A percentile compares a stretch with the other conserved stretches of the same genome.
Conservation (phyloP, 495 filamentous ascomycete species). For the Cercophora samala region DNA sequence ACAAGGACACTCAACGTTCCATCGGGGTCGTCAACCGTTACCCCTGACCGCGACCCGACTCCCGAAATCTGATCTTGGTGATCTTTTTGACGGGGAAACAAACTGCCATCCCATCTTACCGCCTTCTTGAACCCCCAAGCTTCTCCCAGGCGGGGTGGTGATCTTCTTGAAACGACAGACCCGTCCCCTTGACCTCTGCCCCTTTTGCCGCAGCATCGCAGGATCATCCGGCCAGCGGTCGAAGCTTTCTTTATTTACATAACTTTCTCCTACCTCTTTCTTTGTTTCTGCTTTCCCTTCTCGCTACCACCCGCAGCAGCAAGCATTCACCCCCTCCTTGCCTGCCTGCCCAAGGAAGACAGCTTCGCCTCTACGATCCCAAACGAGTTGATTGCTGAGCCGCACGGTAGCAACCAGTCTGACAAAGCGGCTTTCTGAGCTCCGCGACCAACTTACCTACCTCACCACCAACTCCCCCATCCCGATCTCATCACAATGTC, state of each 20-base stretch:
- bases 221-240: background rate
- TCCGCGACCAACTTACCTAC: background rate
- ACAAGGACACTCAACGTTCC: background rate
- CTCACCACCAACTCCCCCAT: background rate
- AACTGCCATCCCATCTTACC: background rate
- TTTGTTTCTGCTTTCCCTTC: background rate
- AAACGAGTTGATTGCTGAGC: background rate
- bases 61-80: background rate
- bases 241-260: background rate
- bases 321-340: background rate
- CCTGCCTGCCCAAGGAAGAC: background rate
- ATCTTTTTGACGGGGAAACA: background rate
- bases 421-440: no score
- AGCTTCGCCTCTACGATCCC: background rate
- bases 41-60: background rate
- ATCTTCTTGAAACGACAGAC: background rate
- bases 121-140: no score
- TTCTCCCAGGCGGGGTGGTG: background rate
- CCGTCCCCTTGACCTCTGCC: background rate
- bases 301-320: background rate
- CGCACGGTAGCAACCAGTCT: no score
- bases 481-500: constrained; percentile 4
- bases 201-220: constrained; percentile 2
- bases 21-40: background rate
- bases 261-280: background rate